These are phyloP conservation scores for Cyberlindnera galapagoensis DNA, from an alignment of 805 yeast genomes.

Conservation along the genomic window DNA sequence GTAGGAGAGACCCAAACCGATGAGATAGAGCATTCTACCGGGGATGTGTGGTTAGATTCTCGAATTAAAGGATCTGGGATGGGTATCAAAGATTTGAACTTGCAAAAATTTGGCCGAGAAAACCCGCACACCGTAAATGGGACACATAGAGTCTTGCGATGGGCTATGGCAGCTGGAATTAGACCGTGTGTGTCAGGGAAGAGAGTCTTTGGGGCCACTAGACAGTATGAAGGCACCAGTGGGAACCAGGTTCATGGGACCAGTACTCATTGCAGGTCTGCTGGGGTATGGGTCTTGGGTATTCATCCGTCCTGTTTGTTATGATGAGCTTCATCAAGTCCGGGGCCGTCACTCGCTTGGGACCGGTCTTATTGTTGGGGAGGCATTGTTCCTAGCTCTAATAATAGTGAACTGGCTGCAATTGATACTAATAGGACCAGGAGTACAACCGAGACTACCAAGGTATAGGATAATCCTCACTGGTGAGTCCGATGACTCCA, in stretches of 20 bases:
- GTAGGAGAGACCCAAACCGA: conserved; percentile 88
- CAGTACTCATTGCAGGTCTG: conserved; percentile 6
- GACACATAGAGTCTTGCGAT: no score
- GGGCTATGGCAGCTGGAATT: no score
- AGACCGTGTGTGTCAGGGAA: no score
- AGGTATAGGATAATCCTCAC: conserved; percentile 25
- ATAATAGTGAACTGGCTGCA: conserved; percentile 37
- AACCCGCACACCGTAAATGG: no score
- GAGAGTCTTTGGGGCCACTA: no score
- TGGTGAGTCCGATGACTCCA: conserved; percentile 16
- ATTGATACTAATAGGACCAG: conserved; percentile 51
- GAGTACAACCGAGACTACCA: conserved; percentile 36
- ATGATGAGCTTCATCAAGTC: conserved; percentile 17
- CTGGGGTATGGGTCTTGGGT: conserved; percentile 20
- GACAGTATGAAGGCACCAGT: no score
- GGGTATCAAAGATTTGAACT: no score
- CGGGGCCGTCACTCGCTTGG: conserved; percentile 20
- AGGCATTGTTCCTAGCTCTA: conserved; percentile 23
- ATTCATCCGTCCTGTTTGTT: conserved; percentile 24
- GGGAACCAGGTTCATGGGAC: conserved; percentile 5
- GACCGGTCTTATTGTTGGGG: conserved; percentile 27
- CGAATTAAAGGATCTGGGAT: no score
- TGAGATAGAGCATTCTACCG: conserved; percentile 68
- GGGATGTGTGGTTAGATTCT: no score
- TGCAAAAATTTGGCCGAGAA: no score